phyloP scores from a whole-genome alignment of 805 yeast genomes.

The Candida boleticola region DNA sequence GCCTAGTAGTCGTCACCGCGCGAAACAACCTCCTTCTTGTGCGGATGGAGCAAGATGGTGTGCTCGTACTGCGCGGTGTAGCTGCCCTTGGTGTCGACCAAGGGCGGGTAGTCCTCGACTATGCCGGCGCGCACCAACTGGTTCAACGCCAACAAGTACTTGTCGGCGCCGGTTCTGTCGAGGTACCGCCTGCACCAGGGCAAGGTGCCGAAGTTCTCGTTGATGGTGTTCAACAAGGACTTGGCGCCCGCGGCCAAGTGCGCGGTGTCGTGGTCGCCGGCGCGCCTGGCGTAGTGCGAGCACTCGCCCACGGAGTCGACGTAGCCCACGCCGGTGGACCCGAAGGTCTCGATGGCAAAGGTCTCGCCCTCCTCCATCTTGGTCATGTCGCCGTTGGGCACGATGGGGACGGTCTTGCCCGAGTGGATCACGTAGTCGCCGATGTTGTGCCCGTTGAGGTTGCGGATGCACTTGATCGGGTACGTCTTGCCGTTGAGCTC shows the following conservation, averaged over 20 bases:
- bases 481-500: slow-evolving; percentile 83
- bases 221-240: slow-evolving; percentile 64
- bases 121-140: slow-evolving; percentile 80
- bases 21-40: slow-evolving; percentile 89
- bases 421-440: slow-evolving; percentile 83
- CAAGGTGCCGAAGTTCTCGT: slow-evolving; percentile 83
- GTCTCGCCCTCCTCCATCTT: slow-evolving; percentile 99
- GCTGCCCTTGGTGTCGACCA: slow-evolving; percentile 76
- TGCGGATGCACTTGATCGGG: slow-evolving; percentile 86
- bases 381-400: slow-evolving; percentile 87
- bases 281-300: slow-evolving; percentile 81
- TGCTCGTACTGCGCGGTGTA: slow-evolving; percentile 98
- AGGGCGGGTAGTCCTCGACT: slow-evolving; percentile 93
- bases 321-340: slow-evolving; percentile 92
- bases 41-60: slow-evolving; percentile 86
- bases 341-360: slow-evolving; percentile 97
- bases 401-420: slow-evolving; percentile 96
- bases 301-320: slow-evolving; percentile 87
- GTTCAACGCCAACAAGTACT: slow-evolving; percentile 83
- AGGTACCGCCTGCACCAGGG: slow-evolving; percentile 96
- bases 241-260: slow-evolving; percentile 68
- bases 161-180: slow-evolving; percentile 89
- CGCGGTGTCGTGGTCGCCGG: slow-evolving; percentile 36
- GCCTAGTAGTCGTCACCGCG: slow-evolving; percentile 89
- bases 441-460: slow-evolving; percentile 93